These are phyloP conservation scores for Aegilops bicornis DNA, from an alignment of 176 grass and related monocot species.

Conservation along the genomic window DNA sequence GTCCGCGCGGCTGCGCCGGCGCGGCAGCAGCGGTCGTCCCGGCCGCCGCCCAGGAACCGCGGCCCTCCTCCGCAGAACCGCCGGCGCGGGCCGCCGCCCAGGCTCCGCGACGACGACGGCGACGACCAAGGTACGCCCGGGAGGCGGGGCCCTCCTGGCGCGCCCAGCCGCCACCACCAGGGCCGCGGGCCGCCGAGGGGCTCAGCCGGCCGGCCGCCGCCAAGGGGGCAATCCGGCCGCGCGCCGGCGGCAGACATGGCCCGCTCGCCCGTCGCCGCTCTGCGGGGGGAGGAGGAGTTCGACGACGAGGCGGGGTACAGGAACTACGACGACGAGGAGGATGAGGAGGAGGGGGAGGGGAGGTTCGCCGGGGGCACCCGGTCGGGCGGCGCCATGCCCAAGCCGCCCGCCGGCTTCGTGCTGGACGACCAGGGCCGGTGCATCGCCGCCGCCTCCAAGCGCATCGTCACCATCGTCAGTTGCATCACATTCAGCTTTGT, in stretches of 20 bases:
- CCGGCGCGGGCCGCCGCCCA: background rate
- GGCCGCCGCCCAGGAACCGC: constrained; percentile 1
- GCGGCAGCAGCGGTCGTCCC: constrained; percentile 12
- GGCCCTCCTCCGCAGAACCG: background rate
- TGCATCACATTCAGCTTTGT: background rate
- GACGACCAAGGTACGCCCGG: background rate
- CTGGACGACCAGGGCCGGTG: constrained; percentile 74
- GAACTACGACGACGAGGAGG: background rate
- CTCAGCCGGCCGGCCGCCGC: background rate
- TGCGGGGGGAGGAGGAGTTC: constrained; percentile 14
- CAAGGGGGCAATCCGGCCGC: constrained; percentile 5
- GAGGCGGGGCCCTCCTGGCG: constrained; percentile 2
- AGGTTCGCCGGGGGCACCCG: constrained; percentile 33
- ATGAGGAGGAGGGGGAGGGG: constrained; percentile 17
- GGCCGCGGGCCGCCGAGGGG: constrained; percentile 15
- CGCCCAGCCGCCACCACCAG: background rate
- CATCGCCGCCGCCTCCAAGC: constrained; percentile 68
- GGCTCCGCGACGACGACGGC: background rate
- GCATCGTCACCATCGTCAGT: constrained; percentile 75
- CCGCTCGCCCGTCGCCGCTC: background rate
- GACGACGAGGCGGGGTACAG: constrained; percentile 25
- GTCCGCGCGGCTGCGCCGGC: constrained; percentile 26
- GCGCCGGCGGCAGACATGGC: background rate
- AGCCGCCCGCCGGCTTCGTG: constrained; percentile 82
- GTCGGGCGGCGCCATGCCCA: constrained; percentile 65